Conservation (phyloP, 495 filamentous ascomycete genomes). For the Astrothelium macrocarpum region DNA sequence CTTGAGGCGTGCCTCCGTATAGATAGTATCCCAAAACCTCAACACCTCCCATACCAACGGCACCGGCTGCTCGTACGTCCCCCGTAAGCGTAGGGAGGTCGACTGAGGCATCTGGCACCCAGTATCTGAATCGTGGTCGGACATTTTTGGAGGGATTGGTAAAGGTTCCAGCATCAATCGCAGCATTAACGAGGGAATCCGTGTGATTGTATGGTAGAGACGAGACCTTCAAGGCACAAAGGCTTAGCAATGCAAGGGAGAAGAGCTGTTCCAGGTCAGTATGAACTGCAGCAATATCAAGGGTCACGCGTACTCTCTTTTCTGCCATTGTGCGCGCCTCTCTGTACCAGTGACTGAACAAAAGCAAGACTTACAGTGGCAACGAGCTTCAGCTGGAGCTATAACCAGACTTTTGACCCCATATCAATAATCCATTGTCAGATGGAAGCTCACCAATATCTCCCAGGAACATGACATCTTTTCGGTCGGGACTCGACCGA, state of each 20-base stretch:
- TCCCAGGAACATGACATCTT: neutral
- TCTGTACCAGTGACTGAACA: no score
- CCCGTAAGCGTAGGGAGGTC: slow-evolving; percentile 22
- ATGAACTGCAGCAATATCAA: neutral
- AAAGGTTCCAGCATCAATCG: slow-evolving; percentile 16
- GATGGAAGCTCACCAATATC: neutral
- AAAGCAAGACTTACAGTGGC: no score
- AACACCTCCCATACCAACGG: slow-evolving; percentile 35
- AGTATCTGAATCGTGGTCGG: slow-evolving; percentile 17
- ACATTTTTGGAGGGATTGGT: slow-evolving; percentile 12
- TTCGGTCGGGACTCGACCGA: neutral
- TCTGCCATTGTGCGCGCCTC: neutral
- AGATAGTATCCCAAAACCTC: slow-evolving; percentile 38
- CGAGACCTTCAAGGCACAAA: neutral
- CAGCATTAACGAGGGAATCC: slow-evolving; percentile 11
- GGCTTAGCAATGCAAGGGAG: neutral
- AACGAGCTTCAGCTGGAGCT: no score
- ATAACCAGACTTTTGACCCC: no score
- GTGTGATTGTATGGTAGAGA: slow-evolving; percentile 3
- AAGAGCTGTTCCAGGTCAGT: neutral
- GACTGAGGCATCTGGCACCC: slow-evolving; percentile 37
- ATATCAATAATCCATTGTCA: neutral
- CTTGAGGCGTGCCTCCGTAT: slow-evolving; percentile 25
- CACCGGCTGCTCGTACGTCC: slow-evolving; percentile 31
- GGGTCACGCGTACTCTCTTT: neutral